A percentile compares a stretch with the other conserved stretches of the same genome.
These are phyloP conservation scores for Gremmenia infestans DNA, from an alignment of 2,329 filamentous ascomycete species.

Conservation along the genomic window DNA sequence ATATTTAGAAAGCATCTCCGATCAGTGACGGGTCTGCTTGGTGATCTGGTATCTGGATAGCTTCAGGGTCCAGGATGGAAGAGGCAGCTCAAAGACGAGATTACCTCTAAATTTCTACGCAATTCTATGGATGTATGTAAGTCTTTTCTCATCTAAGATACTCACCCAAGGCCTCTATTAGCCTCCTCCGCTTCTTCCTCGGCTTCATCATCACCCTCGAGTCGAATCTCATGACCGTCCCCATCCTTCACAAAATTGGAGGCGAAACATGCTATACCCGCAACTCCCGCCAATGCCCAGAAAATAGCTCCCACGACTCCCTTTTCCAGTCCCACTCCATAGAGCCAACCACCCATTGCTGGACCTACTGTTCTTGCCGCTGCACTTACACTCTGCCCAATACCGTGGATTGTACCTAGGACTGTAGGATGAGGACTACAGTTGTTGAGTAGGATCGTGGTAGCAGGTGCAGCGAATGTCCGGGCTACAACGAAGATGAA, in stretches of 20 bases:
- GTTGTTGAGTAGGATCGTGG: constrained; percentile 58
- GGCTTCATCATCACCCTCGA: constrained; percentile 55
- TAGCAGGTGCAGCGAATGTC: constrained; percentile 60
- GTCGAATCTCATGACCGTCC: constrained; percentile 59
- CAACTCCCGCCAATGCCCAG: constrained; percentile 44
- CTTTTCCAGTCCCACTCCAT: constrained; percentile 51
- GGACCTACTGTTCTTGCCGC: constrained; percentile 56
- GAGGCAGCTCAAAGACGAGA: neutral
- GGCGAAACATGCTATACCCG: constrained; percentile 44
- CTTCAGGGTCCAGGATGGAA: neutral
- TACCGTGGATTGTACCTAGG: constrained; percentile 52
- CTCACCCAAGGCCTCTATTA: constrained; percentile 16
- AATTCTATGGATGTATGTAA: neutral
- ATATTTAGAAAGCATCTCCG: neutral
- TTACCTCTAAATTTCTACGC: neutral
- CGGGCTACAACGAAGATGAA: constrained; percentile 66
- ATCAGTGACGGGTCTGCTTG: neutral
- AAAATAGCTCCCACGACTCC: constrained; percentile 47
- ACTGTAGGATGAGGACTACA: constrained; percentile 54
- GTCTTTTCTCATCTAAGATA: neutral
- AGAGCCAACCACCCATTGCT: constrained; percentile 54
- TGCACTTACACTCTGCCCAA: constrained; percentile 54
- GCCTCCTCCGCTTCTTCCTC: constrained; percentile 25
- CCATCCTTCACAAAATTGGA: constrained; percentile 56
- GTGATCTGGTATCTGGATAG: neutral